Percentiles rank a stretch among this genome's conserved stretches.
Evolutionary conservation across 257 asterid genomes (phyloP).

Genomic region (Solanum sitiens): DNA sequence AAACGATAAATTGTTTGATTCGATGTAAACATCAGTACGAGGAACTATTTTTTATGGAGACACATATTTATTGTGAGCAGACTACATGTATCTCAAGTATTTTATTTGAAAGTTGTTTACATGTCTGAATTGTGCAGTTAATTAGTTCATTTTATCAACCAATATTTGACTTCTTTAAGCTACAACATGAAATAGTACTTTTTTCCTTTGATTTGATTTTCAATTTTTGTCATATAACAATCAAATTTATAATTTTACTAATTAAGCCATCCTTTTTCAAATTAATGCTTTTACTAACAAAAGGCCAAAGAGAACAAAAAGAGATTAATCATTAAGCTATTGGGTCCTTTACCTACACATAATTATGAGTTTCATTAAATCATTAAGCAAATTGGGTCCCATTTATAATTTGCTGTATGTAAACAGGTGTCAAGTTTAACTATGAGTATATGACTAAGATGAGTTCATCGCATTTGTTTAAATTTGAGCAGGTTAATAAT

Average conservation of each 20-base stretch:
- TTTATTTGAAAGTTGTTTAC: background rate
- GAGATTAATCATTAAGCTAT: background rate
- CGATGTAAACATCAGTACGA: background rate
- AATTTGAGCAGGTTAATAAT: too few species aligned
- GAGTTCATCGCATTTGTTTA: too few species aligned
- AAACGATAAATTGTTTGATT: background rate
- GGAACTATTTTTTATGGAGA: background rate
- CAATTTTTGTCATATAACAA: background rate
- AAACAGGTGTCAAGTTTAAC: background rate
- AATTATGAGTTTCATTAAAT: background rate
- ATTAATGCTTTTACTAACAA: background rate
- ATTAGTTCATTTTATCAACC: background rate
- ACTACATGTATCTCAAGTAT: background rate
- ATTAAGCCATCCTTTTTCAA: background rate
- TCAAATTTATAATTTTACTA: background rate
- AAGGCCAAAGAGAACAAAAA: background rate
- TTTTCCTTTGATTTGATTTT: background rate
- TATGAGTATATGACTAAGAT: background rate
- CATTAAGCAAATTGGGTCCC: background rate
- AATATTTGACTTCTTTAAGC: background rate
- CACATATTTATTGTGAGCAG: background rate
- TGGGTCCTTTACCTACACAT: background rate
- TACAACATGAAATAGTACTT: background rate
- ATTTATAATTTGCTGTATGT: background rate
- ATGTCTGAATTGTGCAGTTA: background rate